Base-by-base conservation (phyloP, 495 filamentous ascomycete species). In the Choiromyces venosus region DNA sequence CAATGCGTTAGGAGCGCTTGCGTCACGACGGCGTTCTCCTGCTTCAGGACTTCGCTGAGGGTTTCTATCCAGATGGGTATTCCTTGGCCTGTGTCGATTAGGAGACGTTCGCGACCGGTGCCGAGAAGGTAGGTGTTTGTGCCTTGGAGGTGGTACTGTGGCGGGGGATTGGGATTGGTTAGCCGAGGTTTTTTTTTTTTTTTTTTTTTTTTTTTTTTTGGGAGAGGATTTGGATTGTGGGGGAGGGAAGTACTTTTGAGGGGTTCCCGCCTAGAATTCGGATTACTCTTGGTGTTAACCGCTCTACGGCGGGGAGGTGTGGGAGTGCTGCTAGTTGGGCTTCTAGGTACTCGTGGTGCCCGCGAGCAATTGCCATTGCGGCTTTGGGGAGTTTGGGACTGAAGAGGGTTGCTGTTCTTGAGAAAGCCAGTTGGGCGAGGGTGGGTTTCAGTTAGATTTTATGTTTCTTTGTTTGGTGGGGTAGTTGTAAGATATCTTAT, bases 101-200 rank as follows among this genome's bases (percentile, higher is more conserved):
- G 86, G 71, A 94, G 84, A 12, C 92, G 87, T 5, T 85, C 78
- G 10, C 83, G 79, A 18, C 91, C 91, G 9, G 85, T 91, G 76
- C 93, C 93, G 72, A 96, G 76, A 21, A 97, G 85, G 81, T 95
- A 97, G 56, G 93, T 97, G 82, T 97, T 96, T 69, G 93, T 96
- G 71, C 90, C 90, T 89, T 86, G 86, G 37, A 87, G 80, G 69
- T 72, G 65, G 73, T 81, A 80, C 80, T 81, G 36, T 56, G 38
- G 18, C 71, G n/a, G 12, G 44, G 68, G 64, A 36, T 67, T 40
- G 67, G 64, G 40, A 39, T 80, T 44, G 72, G 25, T 72, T 65
- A 75, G 71, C n/a, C 72, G 12, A 18, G 52, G 25, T 33, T 16
- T 70, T n/a, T n/a, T n/a, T n/a, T n/a, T n/a, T n/a, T n/a, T n/a